Conservation (phyloP, 768 basidiomycete genomes). For the Lactarius sp. region DNA sequence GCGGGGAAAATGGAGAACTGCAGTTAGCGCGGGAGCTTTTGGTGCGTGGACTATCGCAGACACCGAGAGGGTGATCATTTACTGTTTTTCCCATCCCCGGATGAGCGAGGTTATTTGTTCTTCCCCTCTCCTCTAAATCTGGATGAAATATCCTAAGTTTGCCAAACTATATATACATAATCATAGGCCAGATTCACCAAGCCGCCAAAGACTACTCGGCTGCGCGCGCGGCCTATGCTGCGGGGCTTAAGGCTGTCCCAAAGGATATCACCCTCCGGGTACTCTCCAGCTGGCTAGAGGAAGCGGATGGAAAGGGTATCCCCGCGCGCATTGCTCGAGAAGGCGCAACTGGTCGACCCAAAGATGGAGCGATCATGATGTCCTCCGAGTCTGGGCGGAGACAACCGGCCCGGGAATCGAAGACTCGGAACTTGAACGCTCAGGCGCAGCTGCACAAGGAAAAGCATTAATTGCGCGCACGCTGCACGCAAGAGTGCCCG, state of each 20-base stretch:
- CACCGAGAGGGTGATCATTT: conserved; percentile 70
- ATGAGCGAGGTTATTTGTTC: conserved; percentile 6
- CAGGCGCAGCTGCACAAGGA: conserved; percentile 52
- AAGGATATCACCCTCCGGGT: conserved; percentile 87
- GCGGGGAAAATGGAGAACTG: conserved; percentile 87
- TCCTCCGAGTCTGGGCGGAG: conserved; percentile 92
- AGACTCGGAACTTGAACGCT: no score
- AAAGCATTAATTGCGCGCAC: no score
- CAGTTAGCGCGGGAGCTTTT: conserved; percentile 82
- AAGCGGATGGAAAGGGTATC: conserved; percentile 86
- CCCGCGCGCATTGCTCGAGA: conserved; percentile 88
- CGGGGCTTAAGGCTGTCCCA: conserved; percentile 82
- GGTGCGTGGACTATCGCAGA: conserved; percentile 84
- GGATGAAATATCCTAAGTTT: conserved; percentile 97
- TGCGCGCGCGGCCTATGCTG: conserved; percentile 76
- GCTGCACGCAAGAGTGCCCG: no score
- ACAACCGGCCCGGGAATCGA: conserved; percentile 86
- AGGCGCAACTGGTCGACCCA: conserved; percentile 80
- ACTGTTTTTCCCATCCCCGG: neutral
- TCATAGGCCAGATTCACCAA: conserved; percentile 89
- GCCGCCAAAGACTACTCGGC: conserved; percentile 51
- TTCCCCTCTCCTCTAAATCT: conserved; percentile 55
- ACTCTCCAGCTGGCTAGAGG: conserved; percentile 83
- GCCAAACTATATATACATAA: conserved; percentile 96
- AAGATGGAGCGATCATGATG: conserved; percentile 77